Base-by-base conservation (phyloP, 805 yeast species). In the Ogataea degrootiae region DNA sequence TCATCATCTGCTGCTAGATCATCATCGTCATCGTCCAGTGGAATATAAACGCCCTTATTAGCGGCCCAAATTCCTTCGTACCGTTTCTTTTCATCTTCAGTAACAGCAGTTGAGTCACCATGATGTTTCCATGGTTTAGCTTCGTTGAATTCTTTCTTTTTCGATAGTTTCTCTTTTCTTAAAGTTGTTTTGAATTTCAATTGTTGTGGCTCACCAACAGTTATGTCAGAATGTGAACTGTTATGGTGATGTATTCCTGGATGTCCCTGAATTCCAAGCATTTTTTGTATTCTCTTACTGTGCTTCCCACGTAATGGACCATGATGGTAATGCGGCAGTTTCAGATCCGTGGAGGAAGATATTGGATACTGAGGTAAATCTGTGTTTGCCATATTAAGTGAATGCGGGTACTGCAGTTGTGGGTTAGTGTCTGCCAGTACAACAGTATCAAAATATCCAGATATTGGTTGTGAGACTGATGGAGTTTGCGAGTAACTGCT, bases 1-100 rank as follows among this genome's bases (percentile, higher is more conserved):
- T 31, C 22, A 19, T 40, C 26, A 12, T 31, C 23, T 31, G 9
- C 36, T 8, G 22, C 7, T 2, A 31, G 40, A n/a, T 49, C 50
- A 15, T 43, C 44, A 7, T 43, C 50, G 23, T 53, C 51, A 11
- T 44, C 48, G 17, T 42, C 51, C 2, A 9, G 15, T 2, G 39
- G 37, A 54, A 83, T 63, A 57, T 84, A 83, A 4, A 69, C 59
- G 2, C 94, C 96, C 52, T 79, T 80, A 61, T 94, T 94, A 34
- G 96, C 82, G 0, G 85, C 96, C 96, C 96, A 94, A 15, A 94
- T 77, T 23, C 96, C 95, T 65, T 91, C 97, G 65, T 92, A 94
- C 36, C 98, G 68, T 61, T 90, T 90, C 49, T 87, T 75, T 62
- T 94, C 98, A 39, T 71, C 75, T 40, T 78, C 82, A 2, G 71